Evolutionary conservation across 495 filamentous ascomycete species (phyloP).

Genomic region (Aspergillus sclerotiicarbonarius): DNA sequence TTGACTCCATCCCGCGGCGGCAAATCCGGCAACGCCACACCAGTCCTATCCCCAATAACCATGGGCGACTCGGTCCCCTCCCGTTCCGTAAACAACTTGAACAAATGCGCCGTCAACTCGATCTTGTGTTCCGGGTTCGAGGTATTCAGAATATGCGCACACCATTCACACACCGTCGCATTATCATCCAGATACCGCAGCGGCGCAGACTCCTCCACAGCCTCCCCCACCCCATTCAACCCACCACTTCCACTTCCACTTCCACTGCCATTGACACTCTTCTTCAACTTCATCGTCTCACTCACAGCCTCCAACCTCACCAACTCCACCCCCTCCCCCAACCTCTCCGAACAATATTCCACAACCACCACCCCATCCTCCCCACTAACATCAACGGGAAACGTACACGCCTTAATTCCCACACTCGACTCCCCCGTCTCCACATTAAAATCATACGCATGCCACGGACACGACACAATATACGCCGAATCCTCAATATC

Average conservation of each 20-base stretch:
- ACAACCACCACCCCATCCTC: slow-evolving; percentile 35
- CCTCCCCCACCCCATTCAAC: too few relatives aligned
- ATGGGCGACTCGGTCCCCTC: slow-evolving; percentile 44
- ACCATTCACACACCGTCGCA: slow-evolving; percentile 53
- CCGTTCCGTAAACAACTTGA: slow-evolving; percentile 39
- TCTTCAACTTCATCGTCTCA: slow-evolving; percentile 51
- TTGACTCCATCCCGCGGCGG: slow-evolving; percentile 46
- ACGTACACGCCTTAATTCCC: slow-evolving; percentile 53
- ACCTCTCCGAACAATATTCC: slow-evolving; percentile 26
- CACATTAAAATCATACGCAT: slow-evolving; percentile 57
- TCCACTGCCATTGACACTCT: slow-evolving; percentile 2
- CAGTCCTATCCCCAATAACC: slow-evolving; percentile 41
- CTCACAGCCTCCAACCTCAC: slow-evolving; percentile 45
- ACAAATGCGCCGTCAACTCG: slow-evolving; percentile 49
- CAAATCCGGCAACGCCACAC: slow-evolving; percentile 36
- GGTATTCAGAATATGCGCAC: slow-evolving; percentile 49
- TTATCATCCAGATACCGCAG: slow-evolving; percentile 40
- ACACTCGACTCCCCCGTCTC: slow-evolving; percentile 55
- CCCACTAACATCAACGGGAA: slow-evolving; percentile 36
- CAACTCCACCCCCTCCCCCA: slow-evolving; percentile 21
- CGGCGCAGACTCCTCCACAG: slow-evolving; percentile 5
- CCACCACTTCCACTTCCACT: background rate
- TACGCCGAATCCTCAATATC: slow-evolving; percentile 56
- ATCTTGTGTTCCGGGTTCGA: slow-evolving; percentile 53
- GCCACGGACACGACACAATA: slow-evolving; percentile 54